These are phyloP conservation scores for Arthroderma sp. DNA, from an alignment of 2,329 filamentous ascomycete genomes.

Conservation along the genomic window DNA sequence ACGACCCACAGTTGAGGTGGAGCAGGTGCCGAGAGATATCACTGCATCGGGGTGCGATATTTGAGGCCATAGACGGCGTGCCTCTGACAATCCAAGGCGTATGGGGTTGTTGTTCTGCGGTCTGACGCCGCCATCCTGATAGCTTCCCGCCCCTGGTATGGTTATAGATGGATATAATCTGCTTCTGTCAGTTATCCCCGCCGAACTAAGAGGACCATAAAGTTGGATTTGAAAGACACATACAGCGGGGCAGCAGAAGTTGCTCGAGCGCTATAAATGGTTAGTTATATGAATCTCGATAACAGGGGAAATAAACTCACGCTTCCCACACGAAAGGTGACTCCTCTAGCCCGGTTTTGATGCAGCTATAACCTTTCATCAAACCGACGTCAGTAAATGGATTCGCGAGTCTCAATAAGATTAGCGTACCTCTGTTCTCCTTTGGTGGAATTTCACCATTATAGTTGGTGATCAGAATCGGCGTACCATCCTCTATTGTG, in stretches of 20 bases:
- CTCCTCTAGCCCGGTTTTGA: neutral
- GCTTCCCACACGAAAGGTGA: constrained; percentile 3
- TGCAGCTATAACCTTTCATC: constrained; percentile 3
- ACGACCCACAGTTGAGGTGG: neutral
- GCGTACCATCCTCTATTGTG: constrained; percentile 1
- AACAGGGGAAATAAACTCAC: constrained; percentile 4
- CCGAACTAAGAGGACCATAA: too few species aligned
- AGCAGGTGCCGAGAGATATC: constrained; percentile 9
- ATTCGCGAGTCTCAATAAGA: too few species aligned
- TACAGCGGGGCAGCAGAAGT: neutral
- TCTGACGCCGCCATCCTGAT: neutral
- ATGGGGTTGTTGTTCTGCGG: neutral
- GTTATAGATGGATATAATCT: neutral
- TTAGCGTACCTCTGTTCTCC: neutral
- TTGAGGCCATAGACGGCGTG: neutral
- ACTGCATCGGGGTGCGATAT: constrained; percentile 3
- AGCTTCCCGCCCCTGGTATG: neutral
- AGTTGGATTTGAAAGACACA: neutral
- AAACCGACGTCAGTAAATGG: too few species aligned
- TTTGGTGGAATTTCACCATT: constrained; percentile 1
- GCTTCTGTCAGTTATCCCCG: too few species aligned
- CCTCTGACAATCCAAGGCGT: neutral
- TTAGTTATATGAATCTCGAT: too few species aligned
- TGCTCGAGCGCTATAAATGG: neutral
- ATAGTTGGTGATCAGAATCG: constrained; percentile 5